Conservation (phyloP, 1,284 basidiomycete genomes). For the Rhizopogon parksii region DNA sequence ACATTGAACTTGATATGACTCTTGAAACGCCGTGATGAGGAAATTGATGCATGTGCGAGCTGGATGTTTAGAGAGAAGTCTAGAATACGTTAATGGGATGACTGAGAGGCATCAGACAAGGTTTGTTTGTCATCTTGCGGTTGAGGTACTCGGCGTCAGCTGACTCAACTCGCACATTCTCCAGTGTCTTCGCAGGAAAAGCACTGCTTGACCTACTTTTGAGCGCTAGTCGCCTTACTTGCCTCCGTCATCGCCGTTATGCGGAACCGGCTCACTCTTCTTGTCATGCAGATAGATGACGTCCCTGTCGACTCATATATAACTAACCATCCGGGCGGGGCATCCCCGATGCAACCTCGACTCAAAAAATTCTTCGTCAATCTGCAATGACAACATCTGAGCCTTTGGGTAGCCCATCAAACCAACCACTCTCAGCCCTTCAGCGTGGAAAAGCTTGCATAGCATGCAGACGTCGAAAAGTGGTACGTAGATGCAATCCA, state of each 20-base stretch:
- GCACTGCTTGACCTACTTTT: neutral
- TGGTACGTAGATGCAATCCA: slow-evolving; percentile 20
- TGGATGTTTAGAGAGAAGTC: no score
- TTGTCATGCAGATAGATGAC: neutral
- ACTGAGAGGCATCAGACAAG: neutral
- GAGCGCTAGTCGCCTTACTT: neutral
- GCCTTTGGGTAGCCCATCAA: neutral
- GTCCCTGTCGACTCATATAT: neutral
- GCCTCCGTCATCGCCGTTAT: neutral
- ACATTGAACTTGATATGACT: no score
- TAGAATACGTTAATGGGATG: neutral
- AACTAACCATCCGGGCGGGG: neutral
- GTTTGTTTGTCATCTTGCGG: neutral
- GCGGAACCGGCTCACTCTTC: neutral
- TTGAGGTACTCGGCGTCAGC: no score
- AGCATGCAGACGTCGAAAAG: slow-evolving; percentile 33
- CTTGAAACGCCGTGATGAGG: no score
- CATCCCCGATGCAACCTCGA: no score
- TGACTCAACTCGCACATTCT: no score
- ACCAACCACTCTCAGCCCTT: slow-evolving; percentile 8
- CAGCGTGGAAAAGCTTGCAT: slow-evolving; percentile 29
- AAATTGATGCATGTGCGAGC: no score
- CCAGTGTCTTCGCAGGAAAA: neutral
- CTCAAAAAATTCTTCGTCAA: neutral
- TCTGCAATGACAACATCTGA: neutral